Conservation (phyloP, 78 protist species). For the Cavenderia fasciculata region DNA sequence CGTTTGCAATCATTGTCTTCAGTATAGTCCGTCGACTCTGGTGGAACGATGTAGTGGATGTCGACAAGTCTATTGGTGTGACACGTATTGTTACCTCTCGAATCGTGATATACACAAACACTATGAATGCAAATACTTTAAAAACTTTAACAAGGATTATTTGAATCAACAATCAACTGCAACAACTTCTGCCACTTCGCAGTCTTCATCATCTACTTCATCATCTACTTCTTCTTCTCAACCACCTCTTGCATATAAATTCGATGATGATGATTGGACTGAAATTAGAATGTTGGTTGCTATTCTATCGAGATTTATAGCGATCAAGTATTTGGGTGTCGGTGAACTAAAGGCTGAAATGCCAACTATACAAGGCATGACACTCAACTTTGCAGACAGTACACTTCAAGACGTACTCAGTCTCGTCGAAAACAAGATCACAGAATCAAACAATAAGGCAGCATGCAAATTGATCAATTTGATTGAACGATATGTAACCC, state of each 20-base stretch:
- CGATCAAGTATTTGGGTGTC: constrained; percentile 18
- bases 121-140: constrained; percentile 41
- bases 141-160: neutral
- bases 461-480: constrained; percentile 24
- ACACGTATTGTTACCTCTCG: neutral
- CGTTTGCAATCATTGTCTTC: constrained; percentile 26
- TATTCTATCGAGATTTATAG: constrained; percentile 8
- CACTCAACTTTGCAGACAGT: no score
- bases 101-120: neutral
- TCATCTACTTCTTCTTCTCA: no score
- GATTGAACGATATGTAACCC: no score
- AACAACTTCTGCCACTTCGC: no score
- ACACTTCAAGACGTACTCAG: constrained; percentile 21
- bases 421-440: constrained; percentile 44
- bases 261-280: constrained; percentile 9
- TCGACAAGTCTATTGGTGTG: constrained; percentile 49
- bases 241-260: neutral
- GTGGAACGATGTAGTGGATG: constrained; percentile 2
- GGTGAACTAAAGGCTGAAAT: no score
- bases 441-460: constrained; percentile 1
- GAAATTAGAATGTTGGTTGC: constrained; percentile 57
- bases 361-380: no score
- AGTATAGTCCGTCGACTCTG: neutral
- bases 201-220: no score
- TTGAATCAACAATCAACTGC: neutral